Base-by-base conservation (phyloP, 2,329 filamentous ascomycete species). In the Orbilia ellipsospora region DNA sequence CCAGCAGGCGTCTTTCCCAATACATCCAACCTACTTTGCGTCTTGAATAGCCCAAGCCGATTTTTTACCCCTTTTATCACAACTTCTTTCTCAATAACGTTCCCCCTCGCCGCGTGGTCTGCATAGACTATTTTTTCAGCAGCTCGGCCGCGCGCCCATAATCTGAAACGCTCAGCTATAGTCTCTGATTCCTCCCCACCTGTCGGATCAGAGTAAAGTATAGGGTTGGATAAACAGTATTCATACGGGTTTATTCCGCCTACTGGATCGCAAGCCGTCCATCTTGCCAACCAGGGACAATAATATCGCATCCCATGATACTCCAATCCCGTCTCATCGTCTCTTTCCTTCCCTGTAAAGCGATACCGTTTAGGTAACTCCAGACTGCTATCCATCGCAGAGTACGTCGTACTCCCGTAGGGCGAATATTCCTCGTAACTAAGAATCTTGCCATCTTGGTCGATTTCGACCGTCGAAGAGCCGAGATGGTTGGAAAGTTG, bases 301-400 rank as follows among this genome's bases (percentile, higher is more conserved):
- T 80, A 81, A 77, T 81, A 81, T 40, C 81, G 72, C 1, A 55
- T 66, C 0, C 78, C 79, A 54, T 56, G 78, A 64, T 78, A 77
- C 62, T 80, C 78, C 0, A 81, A 74, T 1, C 80, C 80, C 0
- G 56, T 81, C 40, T 81, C 80, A 18, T 78, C 78, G 60, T 80
- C 79, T 6, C 69, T 66, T 52, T 80, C 78, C 31, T 80, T 77
- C 8, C 69, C 68, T 1, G 77, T 23, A 65, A 77, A 81, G 0
- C 80, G 77, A 69, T 81, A 82, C 20, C 73, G 77, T 1, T 77
- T 73, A 16, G 78, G 76, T 23, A 23, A 23, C 23, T 23, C 23
- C 23, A 23, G 23, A 23, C 23, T 23, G 2, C 55, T 45, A 4
- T 72, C 45, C 15, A 26, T 48, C 5, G 51, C 48, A 2, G 51